phyloP scores from a whole-genome alignment of 768 basidiomycete genomes.

The Amanita thiersii region DNA sequence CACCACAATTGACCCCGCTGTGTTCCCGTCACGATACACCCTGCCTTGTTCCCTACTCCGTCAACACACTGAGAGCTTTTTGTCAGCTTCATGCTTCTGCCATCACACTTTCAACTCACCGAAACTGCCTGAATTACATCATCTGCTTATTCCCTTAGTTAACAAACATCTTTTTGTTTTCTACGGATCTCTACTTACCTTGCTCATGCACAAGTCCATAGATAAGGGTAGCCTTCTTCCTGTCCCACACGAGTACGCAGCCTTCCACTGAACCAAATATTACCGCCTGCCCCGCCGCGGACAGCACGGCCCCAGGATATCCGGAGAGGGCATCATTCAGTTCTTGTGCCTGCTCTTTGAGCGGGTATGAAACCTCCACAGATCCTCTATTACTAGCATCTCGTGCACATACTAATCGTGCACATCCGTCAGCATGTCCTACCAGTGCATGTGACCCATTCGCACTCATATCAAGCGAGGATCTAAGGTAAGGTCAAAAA shows the following conservation, averaged over 20 bases:
- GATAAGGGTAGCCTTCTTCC: constrained; percentile 39
- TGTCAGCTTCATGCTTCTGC: neutral
- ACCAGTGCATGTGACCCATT: constrained; percentile 44
- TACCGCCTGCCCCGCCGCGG: constrained; percentile 41
- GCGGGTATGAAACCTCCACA: constrained; percentile 45
- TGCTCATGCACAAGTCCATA: constrained; percentile 57
- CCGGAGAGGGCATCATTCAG: constrained; percentile 11
- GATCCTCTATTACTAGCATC: constrained; percentile 41
- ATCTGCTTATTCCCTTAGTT: constrained; percentile 19
- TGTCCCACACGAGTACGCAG: constrained; percentile 58
- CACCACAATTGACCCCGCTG: constrained; percentile 45
- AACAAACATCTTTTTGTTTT: constrained; percentile 13
- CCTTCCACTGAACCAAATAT: constrained; percentile 49
- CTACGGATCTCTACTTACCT: constrained; percentile 28
- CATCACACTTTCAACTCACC: constrained; percentile 16
- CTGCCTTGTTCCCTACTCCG: constrained; percentile 27
- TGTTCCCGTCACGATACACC: constrained; percentile 50
- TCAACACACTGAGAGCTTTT: constrained; percentile 34
- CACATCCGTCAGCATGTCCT: constrained; percentile 39
- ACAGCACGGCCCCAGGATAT: constrained; percentile 46
- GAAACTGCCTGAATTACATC: constrained; percentile 34
- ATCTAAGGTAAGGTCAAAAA: constrained; percentile 22
- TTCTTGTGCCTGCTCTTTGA: constrained; percentile 28
- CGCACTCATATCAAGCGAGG: constrained; percentile 44
- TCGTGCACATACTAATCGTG: constrained; percentile 43